Evolutionary conservation across 208 protist genomes (phyloP).

Genomic region (Trypanosoma theileri): DNA sequence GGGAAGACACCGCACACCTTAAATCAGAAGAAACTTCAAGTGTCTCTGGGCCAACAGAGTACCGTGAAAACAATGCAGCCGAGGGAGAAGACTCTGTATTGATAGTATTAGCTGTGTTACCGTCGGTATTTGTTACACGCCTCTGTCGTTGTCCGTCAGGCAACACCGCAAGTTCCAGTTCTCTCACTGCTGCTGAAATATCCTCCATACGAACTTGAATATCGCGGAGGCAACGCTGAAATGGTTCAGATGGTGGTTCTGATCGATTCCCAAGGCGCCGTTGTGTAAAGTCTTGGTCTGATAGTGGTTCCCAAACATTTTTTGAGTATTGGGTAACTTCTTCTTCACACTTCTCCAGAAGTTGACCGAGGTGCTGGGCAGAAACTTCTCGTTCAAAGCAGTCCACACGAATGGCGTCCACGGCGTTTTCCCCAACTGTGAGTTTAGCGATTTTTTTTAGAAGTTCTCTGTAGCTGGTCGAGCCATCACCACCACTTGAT

Average conservation of each 20-base stretch:
- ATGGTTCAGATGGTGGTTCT: slow-evolving; percentile 21
- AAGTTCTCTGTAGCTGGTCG: slow-evolving; percentile 34
- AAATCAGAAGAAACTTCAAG: slow-evolving; percentile 7
- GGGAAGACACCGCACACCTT: neutral
- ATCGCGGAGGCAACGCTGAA: slow-evolving; percentile 24
- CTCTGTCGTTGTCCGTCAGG: slow-evolving; percentile 30
- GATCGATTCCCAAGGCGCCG: slow-evolving; percentile 22
- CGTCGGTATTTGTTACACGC: slow-evolving; percentile 7
- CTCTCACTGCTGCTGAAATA: slow-evolving; percentile 34
- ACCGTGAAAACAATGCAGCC: slow-evolving; percentile 6
- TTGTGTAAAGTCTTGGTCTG: slow-evolving; percentile 42
- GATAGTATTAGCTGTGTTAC: slow-evolving; percentile 8
- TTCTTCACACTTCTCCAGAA: slow-evolving; percentile 58
- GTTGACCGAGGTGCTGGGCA: slow-evolving; percentile 38
- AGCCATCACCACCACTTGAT: neutral
- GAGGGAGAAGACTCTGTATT: slow-evolving; percentile 1
- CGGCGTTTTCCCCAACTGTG: slow-evolving; percentile 39
- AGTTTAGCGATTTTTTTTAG: slow-evolving; percentile 28
- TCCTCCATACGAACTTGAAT: slow-evolving; percentile 41
- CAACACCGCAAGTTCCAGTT: slow-evolving; percentile 55
- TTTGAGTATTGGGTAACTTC: slow-evolving; percentile 56
- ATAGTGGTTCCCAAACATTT: slow-evolving; percentile 64
- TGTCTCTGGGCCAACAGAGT: slow-evolving; percentile 8
- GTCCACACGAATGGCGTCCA: slow-evolving; percentile 56
- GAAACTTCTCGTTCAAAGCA: slow-evolving; percentile 67